Base-by-base conservation (phyloP, 345 rosid genomes). In the Kernera saxatilis region DNA sequence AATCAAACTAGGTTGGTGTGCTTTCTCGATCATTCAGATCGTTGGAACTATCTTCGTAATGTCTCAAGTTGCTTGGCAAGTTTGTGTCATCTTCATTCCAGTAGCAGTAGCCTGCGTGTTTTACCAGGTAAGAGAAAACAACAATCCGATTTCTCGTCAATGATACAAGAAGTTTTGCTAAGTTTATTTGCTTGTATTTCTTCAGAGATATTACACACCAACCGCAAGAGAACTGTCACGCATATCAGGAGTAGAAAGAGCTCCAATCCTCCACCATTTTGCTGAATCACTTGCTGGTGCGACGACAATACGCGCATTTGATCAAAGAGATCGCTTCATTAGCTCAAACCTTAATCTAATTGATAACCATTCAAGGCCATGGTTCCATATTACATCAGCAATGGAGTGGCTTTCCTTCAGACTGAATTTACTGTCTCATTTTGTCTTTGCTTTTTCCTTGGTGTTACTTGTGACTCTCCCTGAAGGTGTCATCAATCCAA, bases 361-460 rank as follows among this genome's bases (percentile, higher is more conserved):
- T 57, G 92, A 93, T 74, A 80, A 71, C 70, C 91, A 86, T 76
- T 90, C 98, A 17, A 88, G 92, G 78, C 93, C 98, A 62, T 93
- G 96, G 98, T 93, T 93, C 79, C 93, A 93, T 74, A 81, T 79
- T 70, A 70, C 78, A 52, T 75, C 97, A 21, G 97, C 98, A 32
- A 90, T 93, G 97, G 98, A 93, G 69, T 93, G 98, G 98, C 92
- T 93, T 69, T 90, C 92, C 65, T 90, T 88, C 83, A 82, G 98
- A 72, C 79, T 93, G 72, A 90, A 90, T 80, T 6, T 93, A 26
- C 82, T 93, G 40, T 93, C 98, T 59, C 90, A 90, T 78, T 90
- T 90, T 73, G 93, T 93, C 19, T 90, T 93, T 79, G 97, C 93
- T 25, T 90, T 86, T 80, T 84, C 98, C 30, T 70, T 93, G 84